Conservation (phyloP, 306 rosid genomes). For the Cucumis melo region DNA sequence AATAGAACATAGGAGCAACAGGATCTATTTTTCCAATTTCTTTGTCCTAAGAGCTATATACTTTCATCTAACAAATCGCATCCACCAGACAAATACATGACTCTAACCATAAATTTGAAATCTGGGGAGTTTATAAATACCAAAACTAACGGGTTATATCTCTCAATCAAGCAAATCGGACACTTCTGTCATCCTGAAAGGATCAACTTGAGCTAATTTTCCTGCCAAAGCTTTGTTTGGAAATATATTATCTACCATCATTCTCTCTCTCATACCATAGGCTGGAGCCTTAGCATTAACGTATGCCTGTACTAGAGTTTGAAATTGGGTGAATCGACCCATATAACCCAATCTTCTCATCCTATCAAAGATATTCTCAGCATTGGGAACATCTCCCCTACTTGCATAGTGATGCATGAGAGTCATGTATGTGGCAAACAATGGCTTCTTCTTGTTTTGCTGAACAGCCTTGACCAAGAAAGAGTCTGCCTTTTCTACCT, state of each 20-base stretch:
- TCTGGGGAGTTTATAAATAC: background rate
- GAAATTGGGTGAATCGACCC: constrained; percentile 28
- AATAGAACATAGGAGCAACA: background rate
- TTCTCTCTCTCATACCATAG: constrained; percentile 69
- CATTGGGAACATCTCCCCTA: constrained; percentile 64
- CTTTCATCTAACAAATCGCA: background rate
- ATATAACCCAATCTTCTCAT: constrained; percentile 51
- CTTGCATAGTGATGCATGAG: constrained; percentile 50
- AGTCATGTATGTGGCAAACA: constrained; percentile 27
- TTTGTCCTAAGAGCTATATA: background rate
- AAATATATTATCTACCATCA: constrained; percentile 48
- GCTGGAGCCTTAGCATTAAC: constrained; percentile 58
- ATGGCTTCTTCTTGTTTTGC: constrained; percentile 35
- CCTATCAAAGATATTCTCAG: constrained; percentile 54
- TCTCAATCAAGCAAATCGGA: constrained; percentile 69
- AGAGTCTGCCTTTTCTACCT: constrained; percentile 71
- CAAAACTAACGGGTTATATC: background rate
- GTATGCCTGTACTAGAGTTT: constrained; percentile 47
- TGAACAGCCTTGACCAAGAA: constrained; percentile 48
- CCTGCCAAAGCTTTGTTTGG: constrained; percentile 28
- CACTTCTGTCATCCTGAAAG: constrained; percentile 45
- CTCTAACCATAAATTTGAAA: background rate
- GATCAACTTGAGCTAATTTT: constrained; percentile 38
- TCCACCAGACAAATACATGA: background rate
- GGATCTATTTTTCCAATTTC: background rate